Conservation (phyloP, 2,329 filamentous ascomycete genomes). For the Sporothrix luriei region DNA sequence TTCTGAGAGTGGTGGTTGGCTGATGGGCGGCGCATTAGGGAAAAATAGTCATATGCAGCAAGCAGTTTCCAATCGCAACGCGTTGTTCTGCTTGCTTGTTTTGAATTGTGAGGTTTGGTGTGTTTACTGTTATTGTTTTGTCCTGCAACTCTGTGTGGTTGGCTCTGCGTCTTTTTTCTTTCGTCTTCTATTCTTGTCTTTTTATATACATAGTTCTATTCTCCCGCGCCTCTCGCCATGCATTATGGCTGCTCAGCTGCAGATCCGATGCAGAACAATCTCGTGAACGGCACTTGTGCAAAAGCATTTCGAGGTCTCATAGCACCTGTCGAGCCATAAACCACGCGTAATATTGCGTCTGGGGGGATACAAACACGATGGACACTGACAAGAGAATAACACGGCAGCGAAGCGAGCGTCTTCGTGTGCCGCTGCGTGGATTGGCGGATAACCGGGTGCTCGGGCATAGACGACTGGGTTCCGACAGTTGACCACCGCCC, state of each 20-base stretch:
- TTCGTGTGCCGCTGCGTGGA: neutral
- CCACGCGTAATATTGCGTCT: neutral
- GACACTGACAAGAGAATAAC: neutral
- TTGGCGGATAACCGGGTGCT: neutral
- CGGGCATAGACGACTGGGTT: neutral
- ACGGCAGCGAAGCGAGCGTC: neutral
- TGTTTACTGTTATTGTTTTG: neutral
- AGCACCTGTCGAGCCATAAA: conserved; percentile 12
- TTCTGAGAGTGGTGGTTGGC: neutral
- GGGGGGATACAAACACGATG: conserved; percentile 9
- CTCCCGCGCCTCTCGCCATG: conserved; percentile 1
- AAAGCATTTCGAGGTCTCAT: neutral
- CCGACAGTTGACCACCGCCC: neutral
- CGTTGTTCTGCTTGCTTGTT: neutral
- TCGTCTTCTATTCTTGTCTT: neutral
- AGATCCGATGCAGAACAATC: conserved; percentile 20
- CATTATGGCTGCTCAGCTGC: conserved; percentile 1
- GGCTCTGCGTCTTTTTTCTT: neutral
- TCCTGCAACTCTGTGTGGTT: conserved; percentile 18
- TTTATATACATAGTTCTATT: neutral
- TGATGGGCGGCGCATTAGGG: neutral
- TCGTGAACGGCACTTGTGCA: neutral
- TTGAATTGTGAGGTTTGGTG: neutral
- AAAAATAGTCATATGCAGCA: neutral
- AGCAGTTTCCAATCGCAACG: conserved; percentile 12